Conservation (phyloP, 495 filamentous ascomycete genomes). For the Aspergillus sparsus region DNA sequence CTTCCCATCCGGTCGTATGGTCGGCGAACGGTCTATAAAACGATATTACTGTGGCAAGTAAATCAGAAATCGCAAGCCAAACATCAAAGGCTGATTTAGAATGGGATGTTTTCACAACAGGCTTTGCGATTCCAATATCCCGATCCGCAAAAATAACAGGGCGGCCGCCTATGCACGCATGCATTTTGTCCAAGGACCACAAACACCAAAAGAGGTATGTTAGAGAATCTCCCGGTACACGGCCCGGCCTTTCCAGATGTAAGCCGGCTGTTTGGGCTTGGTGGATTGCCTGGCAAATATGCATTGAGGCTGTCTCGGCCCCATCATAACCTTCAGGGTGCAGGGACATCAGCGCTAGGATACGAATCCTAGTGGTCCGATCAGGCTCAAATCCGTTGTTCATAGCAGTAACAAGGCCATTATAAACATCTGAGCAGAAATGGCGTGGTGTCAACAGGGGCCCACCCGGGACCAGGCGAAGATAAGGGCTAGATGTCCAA, state of each 20-base stretch:
- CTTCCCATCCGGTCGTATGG: slow-evolving; percentile 52
- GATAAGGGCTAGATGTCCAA: slow-evolving; percentile 31
- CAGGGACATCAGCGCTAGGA: slow-evolving; percentile 48
- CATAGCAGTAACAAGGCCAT: slow-evolving; percentile 40
- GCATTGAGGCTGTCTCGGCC: slow-evolving; percentile 47
- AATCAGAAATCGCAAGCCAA: slow-evolving; percentile 53
- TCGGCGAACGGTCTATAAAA: slow-evolving; percentile 61
- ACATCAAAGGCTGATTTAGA: slow-evolving; percentile 46
- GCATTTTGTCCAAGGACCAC: slow-evolving; percentile 67
- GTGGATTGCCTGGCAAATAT: slow-evolving; percentile 52
- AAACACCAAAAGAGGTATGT: slow-evolving; percentile 64
- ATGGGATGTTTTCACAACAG: slow-evolving; percentile 9
- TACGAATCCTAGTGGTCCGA: slow-evolving; percentile 46
- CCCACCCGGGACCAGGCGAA: slow-evolving; percentile 33
- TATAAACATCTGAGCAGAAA: slow-evolving; percentile 44
- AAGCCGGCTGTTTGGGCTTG: slow-evolving; percentile 67
- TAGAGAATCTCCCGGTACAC: slow-evolving; percentile 37
- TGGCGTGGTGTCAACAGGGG: slow-evolving; percentile 31
- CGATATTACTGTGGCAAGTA: slow-evolving; percentile 65
- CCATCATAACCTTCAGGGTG: slow-evolving; percentile 49
- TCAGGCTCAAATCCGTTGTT: slow-evolving; percentile 44
- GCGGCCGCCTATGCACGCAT: slow-evolving; percentile 62
- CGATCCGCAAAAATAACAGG: slow-evolving; percentile 66
- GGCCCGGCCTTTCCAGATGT: slow-evolving; percentile 53
- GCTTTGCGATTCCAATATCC: slow-evolving; percentile 54